Conservation (phyloP, 768 basidiomycete genomes). For the Lyophyllum atratum region DNA sequence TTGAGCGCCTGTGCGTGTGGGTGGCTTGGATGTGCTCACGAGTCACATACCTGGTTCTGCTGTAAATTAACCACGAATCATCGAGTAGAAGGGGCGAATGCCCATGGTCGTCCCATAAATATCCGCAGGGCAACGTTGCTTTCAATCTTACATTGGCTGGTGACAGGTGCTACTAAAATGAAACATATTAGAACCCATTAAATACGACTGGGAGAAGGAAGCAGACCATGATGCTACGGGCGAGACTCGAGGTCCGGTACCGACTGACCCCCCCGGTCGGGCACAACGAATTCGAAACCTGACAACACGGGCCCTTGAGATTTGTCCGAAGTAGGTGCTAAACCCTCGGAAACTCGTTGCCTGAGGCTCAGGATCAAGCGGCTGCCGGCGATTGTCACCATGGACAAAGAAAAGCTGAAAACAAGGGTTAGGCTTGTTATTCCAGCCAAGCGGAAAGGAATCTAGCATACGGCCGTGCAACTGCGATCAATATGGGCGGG, state of each 20-base stretch:
- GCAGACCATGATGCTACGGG: not conserved
- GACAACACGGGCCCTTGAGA: not conserved
- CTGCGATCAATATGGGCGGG: not conserved
- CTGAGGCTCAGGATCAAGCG: slow-evolving; percentile 10
- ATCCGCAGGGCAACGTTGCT: not conserved
- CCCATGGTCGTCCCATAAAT: not conserved
- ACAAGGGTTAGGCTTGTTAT: not conserved
- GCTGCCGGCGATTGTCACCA: slow-evolving; percentile 6
- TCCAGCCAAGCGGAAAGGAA: not conserved
- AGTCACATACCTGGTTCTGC: too few relatives aligned
- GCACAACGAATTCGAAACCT: slow-evolving; percentile 5
- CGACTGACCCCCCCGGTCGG: not conserved
- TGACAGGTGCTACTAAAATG: not conserved
- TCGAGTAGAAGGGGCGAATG: too few relatives aligned
- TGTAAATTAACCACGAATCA: too few relatives aligned
- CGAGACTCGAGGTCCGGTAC: not conserved
- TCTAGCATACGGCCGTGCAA: slow-evolving; percentile 12
- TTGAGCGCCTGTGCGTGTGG: too few relatives aligned
- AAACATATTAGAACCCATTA: not conserved
- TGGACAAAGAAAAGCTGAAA: slow-evolving; percentile 10
- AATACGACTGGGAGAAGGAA: not conserved
- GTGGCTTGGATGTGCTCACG: too few relatives aligned
- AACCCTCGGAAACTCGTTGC: not conserved
- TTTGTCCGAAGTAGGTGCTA: not conserved
- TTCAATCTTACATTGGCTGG: not conserved